Evolutionary conservation across 2,329 filamentous ascomycete genomes (phyloP), one percentile per base, ranked within the genome.

Genomic region (Ceratocystis lukuohia): DNA sequence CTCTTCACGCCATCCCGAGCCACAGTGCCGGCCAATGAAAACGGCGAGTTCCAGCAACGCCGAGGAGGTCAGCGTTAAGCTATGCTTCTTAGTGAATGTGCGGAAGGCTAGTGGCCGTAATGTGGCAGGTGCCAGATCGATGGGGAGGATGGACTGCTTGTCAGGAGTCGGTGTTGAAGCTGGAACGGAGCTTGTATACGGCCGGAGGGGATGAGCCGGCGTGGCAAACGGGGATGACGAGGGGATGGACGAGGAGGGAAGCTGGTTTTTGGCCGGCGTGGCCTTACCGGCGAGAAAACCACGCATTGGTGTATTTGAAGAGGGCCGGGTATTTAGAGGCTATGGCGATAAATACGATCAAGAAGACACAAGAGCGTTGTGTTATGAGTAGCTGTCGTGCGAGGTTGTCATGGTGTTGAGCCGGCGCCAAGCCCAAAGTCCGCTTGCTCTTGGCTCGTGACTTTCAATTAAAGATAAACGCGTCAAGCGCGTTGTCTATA

Each of bases 31-130:
- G 10, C 94, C 95, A 65, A 99, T 88, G 74, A 99, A 99, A 0
- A 84, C 82, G 22, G 94, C 92, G 41, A 99, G 81, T 61, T 89
- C 84, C 74, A 93, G 87, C 4, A 99, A 79, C 0, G 94, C 91
- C 0, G 91, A 85, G 0, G 93, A 94, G 6, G 89, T 92, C 65
- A 99, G 84, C 0, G 92, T 97, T 66, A 99, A 80, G 71, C 93
- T 95, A 77, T 99, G 91, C 73, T 97, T 99, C 76, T 96, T 96
- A 1, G 94, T 99, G 70, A 99, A 96, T 0, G 90, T 95, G 61
- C 94, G 86, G 73, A 99, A 97, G 7, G 94, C 95, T 22, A 97
- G 81, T 1, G 94, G 93, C 69, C 95, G 83, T 50, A 99, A 79
- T 0, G 89, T 95, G 8, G 91, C 85, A 0, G 92, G 89, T 2